Evolutionary conservation across 148 eudicot genomes (phyloP).

Genomic region (Amaranthus palmeri): DNA sequence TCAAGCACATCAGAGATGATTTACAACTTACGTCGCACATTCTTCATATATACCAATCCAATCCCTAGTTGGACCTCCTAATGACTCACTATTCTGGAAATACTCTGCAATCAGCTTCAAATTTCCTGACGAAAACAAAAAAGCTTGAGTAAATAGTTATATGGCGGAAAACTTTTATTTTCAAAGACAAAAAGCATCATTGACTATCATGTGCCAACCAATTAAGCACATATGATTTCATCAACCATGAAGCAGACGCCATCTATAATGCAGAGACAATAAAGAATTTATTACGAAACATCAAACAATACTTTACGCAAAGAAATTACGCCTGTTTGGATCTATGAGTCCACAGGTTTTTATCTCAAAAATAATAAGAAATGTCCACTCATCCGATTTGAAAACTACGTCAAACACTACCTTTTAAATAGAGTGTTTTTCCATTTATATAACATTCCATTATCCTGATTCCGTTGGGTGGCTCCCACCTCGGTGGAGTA

Average conservation of each 20-base stretch:
- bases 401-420: too few species aligned
- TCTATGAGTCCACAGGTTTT: too few species aligned
- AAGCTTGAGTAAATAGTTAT: not conserved
- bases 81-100: constrained; percentile 86
- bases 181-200: not conserved
- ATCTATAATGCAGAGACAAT: too few species aligned
- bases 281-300: too few species aligned
- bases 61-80: constrained; percentile 91
- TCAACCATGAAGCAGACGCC: not conserved
- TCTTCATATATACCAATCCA: constrained; percentile 97
- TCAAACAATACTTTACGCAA: too few species aligned
- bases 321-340: too few species aligned
- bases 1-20: not conserved
- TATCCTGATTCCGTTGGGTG: too few species aligned
- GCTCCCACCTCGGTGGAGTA: too few species aligned
- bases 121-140: constrained; percentile 49
- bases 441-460: too few species aligned
- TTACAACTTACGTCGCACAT: constrained; percentile 76
- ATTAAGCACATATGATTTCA: not conserved
- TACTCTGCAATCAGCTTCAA: constrained; percentile 90
- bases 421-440: too few species aligned
- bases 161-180: not conserved
- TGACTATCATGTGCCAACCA: not conserved
- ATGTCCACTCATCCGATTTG: too few species aligned
- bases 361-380: too few species aligned